Evolutionary conservation across 2,329 filamentous ascomycete genomes (phyloP).

Genomic region (Chaetomiaceae sp.): DNA sequence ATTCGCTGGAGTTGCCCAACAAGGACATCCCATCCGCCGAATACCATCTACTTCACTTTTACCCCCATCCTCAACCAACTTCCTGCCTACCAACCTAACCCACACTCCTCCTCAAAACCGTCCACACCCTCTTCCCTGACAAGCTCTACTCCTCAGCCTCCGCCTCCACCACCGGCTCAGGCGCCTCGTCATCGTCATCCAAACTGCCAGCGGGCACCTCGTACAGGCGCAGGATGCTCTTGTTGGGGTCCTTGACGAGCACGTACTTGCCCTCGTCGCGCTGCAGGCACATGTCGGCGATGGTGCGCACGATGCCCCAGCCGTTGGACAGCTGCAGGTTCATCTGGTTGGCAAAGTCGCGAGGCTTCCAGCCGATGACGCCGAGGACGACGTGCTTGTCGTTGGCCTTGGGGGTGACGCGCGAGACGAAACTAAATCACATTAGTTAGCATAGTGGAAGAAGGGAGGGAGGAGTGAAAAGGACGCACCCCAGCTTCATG

Average conservation of each 20-base stretch:
- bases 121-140: not conserved
- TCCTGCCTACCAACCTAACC: not conserved
- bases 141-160: conserved; percentile 45
- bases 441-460: conserved; percentile 24
- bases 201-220: conserved; percentile 83
- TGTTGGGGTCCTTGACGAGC: conserved; percentile 89
- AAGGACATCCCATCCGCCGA: not conserved
- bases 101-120: not conserved
- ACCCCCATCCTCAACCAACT: too few relatives aligned
- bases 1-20: not conserved
- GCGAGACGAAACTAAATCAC: conserved; percentile 79
- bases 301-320: conserved; percentile 98
- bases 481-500: conserved; percentile 89
- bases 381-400: conserved; percentile 94
- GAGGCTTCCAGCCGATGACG: conserved; percentile 95
- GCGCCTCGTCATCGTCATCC: conserved; percentile 79
- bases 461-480: conserved; percentile 1
- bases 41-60: conserved; percentile 9
- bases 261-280: conserved; percentile 78
- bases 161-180: conserved; percentile 48
- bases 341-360: conserved; percentile 97
- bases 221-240: conserved; percentile 89
- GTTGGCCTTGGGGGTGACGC: conserved; percentile 84
- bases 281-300: conserved; percentile 87
- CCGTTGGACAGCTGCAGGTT: conserved; percentile 95